Evolutionary conservation across 2,329 filamentous ascomycete species (phyloP), one percentile per base, ranked within the genome.

Genomic region (Talaromyces sp.): DNA sequence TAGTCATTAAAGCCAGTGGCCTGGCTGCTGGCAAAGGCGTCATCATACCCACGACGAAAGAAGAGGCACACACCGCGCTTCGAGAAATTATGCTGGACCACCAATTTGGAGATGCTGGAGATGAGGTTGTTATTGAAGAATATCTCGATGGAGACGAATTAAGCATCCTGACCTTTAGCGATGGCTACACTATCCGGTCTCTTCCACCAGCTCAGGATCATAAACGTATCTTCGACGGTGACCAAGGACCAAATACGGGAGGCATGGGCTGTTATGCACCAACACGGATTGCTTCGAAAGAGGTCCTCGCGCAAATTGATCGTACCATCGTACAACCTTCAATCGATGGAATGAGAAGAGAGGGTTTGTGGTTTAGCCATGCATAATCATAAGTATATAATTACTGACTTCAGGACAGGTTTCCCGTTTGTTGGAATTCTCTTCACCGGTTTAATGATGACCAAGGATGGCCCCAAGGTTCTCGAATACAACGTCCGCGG

Each of bases 261-360:
- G 95, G 95, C 46, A 98, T 98, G 95, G 95, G 95, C 56, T 96
- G 92, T 72, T 98, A 98, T 75, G 92, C 93, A 17, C 90, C 90
- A n/a, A 96, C 93, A 1, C 89, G 86, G 64, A 88, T 93, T 68
- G 87, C 89, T 31, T 89, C 88, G 0, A 84, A 86, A 56, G 85
- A 88, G 63, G 81, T 96, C n/a, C 83, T 95, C 19, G 88, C 88
- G 19, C 82, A 87, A 63, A 86, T 99, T 63, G 89, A 97, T 71
- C 82, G 82, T 59, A 89, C 89, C 35, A 89, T 97, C 58, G 84
- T 98, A n/a, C 86, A 92, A 73, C 93, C 93, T 7, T 97, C 93
- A 2, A 86, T 98, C 63, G 85, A 91, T 62, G 93, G 92, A 61
- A 93, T 98, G 91, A 84, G 88, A 69, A 84, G 84, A 64, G 93